Conservation (phyloP, 306 rosid species). For the Aeschynomene evenia region DNA sequence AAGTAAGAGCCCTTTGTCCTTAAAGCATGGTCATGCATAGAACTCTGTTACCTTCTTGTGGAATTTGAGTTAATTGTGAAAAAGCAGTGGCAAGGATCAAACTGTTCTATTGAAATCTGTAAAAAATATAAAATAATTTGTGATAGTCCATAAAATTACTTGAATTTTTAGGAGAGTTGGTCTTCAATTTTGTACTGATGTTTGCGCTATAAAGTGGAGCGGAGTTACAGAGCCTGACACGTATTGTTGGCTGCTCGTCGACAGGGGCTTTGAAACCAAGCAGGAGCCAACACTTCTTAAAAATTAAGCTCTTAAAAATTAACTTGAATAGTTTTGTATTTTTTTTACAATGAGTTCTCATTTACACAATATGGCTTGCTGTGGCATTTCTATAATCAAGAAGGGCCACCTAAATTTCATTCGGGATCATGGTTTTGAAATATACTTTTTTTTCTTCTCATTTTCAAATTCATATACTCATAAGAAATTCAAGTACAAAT, state of each 20-base stretch:
- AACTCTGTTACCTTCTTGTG: neutral
- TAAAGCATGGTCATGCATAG: neutral
- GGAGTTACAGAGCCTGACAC: neutral
- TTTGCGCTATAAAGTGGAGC: neutral
- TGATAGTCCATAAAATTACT: neutral
- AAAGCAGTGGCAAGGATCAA: neutral
- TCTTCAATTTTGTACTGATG: neutral
- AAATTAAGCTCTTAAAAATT: neutral
- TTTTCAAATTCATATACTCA: neutral
- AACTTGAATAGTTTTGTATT: slow-evolving; percentile 5
- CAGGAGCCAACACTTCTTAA: neutral
- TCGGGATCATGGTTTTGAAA: neutral
- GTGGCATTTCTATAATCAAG: neutral
- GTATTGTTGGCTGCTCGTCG: neutral
- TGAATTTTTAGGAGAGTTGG: neutral
- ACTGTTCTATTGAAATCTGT: neutral
- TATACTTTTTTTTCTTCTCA: neutral
- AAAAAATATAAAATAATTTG: neutral
- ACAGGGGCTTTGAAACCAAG: neutral
- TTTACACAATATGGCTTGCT: no score
- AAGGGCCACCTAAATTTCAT: slow-evolving; percentile 1
- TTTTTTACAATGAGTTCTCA: neutral
- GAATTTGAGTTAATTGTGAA: neutral
- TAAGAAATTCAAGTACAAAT: slow-evolving; percentile 4
- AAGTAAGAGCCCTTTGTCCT: neutral